Percentiles rank a stretch among this genome's conserved stretches.
phyloP scores from a whole-genome alignment of 169 alveolate species.

The Plasmodium ovale region DNA sequence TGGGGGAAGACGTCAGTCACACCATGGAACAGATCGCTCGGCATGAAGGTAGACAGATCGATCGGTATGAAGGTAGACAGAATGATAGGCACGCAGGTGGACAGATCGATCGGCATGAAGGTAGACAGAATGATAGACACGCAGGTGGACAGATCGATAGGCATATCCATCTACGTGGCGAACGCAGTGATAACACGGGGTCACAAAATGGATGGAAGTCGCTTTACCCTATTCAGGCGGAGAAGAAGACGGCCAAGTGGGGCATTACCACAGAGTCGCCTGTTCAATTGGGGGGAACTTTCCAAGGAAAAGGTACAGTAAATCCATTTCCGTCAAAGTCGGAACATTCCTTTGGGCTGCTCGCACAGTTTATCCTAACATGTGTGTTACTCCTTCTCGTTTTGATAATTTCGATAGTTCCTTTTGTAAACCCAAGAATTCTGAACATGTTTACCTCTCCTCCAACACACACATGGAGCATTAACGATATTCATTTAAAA shows the following conservation, averaged over 20 bases:
- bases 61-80: background rate
- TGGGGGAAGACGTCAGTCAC: background rate
- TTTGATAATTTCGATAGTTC: conserved; percentile 5
- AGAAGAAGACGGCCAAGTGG: too few relatives aligned
- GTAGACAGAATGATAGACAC: background rate
- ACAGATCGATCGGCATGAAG: background rate
- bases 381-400: conserved; percentile 1
- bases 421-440: conserved; percentile 22
- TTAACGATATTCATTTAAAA: conserved; percentile 37
- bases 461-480: conserved; percentile 44
- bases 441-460: conserved; percentile 12
- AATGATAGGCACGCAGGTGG: background rate
- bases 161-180: background rate
- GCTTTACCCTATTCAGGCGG: too few relatives aligned
- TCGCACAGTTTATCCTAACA: background rate
- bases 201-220: too few relatives aligned
- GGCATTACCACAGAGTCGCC: background rate
- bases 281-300: background rate
- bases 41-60: background rate
- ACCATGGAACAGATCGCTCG: background rate
- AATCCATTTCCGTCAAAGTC: background rate
- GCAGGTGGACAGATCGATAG: background rate
- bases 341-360: background rate
- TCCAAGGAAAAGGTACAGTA: background rate
- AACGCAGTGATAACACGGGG: too few relatives aligned